phyloP scores from a whole-genome alignment of 2,329 filamentous ascomycete genomes.

The Cytospora chrysosperma region DNA sequence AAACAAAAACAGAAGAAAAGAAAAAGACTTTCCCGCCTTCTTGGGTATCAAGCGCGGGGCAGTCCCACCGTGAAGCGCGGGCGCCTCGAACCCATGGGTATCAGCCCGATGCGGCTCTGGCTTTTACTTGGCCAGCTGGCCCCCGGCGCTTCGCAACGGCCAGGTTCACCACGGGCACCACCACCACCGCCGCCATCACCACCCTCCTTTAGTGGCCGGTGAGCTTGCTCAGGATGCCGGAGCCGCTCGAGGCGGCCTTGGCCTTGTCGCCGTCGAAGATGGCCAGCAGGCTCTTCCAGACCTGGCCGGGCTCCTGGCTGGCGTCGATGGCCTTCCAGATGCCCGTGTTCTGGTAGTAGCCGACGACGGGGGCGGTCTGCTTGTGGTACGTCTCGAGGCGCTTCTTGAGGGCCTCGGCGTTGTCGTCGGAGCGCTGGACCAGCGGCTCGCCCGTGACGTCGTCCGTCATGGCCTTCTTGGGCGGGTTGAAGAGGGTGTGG shows the following conservation, averaged over 20 bases:
- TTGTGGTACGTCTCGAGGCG: slow-evolving; percentile 88
- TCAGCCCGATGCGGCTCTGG: not conserved
- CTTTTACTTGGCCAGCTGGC: too few relatives aligned
- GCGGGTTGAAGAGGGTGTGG: slow-evolving; percentile 98
- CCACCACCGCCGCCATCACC: too few relatives aligned
- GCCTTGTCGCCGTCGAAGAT: slow-evolving; percentile 71
- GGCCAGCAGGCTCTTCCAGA: slow-evolving; percentile 89
- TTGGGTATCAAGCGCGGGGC: not conserved
- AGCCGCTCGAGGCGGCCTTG: slow-evolving; percentile 39
- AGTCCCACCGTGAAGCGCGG: not conserved
- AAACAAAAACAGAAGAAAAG: too few relatives aligned
- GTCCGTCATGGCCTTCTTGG: slow-evolving; percentile 90
- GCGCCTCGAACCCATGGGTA: not conserved
- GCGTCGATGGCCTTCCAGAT: slow-evolving; percentile 97
- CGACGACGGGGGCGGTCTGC: slow-evolving; percentile 89
- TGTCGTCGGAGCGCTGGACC: slow-evolving; percentile 95
- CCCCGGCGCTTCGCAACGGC: too few relatives aligned
- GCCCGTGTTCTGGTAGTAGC: slow-evolving; percentile 95
- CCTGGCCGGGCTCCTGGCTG: slow-evolving; percentile 90
- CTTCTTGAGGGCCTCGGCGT: slow-evolving; percentile 94
- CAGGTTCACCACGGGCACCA: too few relatives aligned
- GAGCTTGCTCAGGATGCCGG: slow-evolving; percentile 45
- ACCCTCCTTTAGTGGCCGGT: slow-evolving; percentile 24
- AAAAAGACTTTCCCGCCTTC: too few relatives aligned
- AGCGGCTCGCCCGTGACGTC: slow-evolving; percentile 95